phyloP scores from a whole-genome alignment of 2,329 filamentous ascomycete species.

The Ilyonectria sp. region DNA sequence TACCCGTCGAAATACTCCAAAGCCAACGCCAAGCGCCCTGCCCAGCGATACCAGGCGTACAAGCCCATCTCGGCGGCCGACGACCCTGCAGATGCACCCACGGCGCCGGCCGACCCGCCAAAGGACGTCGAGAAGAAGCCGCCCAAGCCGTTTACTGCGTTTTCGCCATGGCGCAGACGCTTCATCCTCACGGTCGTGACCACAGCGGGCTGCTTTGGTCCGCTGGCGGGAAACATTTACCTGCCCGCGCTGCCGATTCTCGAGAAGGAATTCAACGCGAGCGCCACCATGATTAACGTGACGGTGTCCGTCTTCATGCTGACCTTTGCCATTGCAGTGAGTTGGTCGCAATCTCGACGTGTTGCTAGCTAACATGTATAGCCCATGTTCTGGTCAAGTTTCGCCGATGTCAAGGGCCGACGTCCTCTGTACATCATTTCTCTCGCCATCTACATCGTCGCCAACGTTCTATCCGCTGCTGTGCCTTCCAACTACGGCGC shows the following conservation, averaged over 20 bases:
- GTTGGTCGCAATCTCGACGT: slow-evolving; percentile 16
- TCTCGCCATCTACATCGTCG: slow-evolving; percentile 55
- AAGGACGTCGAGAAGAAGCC: slow-evolving; percentile 1
- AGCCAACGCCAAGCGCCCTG: too few relatives aligned
- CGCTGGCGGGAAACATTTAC: slow-evolving; percentile 61
- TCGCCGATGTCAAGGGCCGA: slow-evolving; percentile 57
- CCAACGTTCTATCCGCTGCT: slow-evolving; percentile 57
- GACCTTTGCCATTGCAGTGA: slow-evolving; percentile 57
- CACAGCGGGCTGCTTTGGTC: slow-evolving; percentile 59
- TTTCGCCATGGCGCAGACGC: slow-evolving; percentile 52
- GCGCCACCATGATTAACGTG: slow-evolving; percentile 56
- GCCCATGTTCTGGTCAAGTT: slow-evolving; percentile 59
- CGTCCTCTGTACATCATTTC: slow-evolving; percentile 59
- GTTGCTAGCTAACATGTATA: slow-evolving; percentile 21
- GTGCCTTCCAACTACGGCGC: slow-evolving; percentile 56
- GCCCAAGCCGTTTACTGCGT: slow-evolving; percentile 54
- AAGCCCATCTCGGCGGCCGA: too few relatives aligned
- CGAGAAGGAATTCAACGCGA: slow-evolving; percentile 55
- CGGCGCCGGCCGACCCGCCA: too few relatives aligned
- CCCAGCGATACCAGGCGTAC: too few relatives aligned
- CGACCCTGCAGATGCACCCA: too few relatives aligned
- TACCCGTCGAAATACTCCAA: too few relatives aligned
- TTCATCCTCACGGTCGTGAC: slow-evolving; percentile 57
- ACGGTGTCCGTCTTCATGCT: slow-evolving; percentile 62
- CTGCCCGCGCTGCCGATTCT: slow-evolving; percentile 57